Conservation (phyloP, 257 asterid species). For the Hygrophila difformis region DNA sequence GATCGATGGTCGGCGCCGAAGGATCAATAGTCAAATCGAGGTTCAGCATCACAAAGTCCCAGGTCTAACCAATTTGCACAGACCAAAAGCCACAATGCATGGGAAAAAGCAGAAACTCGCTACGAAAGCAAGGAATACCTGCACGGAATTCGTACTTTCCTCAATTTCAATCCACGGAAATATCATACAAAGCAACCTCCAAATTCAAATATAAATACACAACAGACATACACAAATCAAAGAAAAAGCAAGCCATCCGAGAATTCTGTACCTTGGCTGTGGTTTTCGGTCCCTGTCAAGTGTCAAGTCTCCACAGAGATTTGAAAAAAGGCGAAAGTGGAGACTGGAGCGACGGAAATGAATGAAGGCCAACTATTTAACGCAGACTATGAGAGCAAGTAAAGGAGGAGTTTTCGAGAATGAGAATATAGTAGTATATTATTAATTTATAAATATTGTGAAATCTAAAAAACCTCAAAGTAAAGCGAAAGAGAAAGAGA, state of each 20-base stretch:
- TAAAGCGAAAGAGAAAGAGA: too few species aligned
- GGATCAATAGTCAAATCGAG: slow-evolving; percentile 46
- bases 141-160: background rate
- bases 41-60: slow-evolving; percentile 39
- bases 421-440: too few species aligned
- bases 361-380: slow-evolving; percentile 23
- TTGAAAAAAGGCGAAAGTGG: slow-evolving; percentile 21
- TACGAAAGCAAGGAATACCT: slow-evolving; percentile 43
- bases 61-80: slow-evolving; percentile 12
- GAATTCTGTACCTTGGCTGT: slow-evolving; percentile 15
- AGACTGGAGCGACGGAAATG: slow-evolving; percentile 13
- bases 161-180: slow-evolving; percentile 9
- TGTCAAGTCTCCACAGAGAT: slow-evolving; percentile 12
- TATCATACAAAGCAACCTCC: slow-evolving; percentile 15
- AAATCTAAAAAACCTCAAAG: too few species aligned
- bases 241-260: slow-evolving; percentile 9
- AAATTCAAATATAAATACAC: too few species aligned
- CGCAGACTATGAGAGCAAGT: slow-evolving; percentile 17
- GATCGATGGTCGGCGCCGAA: slow-evolving; percentile 31
- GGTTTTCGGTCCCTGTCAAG: slow-evolving; percentile 4
- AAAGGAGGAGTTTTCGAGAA: slow-evolving; percentile 16
- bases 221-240: slow-evolving; percentile 12
- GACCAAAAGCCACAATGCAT: slow-evolving; percentile 18
- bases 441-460: too few species aligned
- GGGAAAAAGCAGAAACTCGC: slow-evolving; percentile 21